These are phyloP conservation scores for Oryza glaberrima DNA, from an alignment of 176 grass and related monocot species.

Conservation along the genomic window DNA sequence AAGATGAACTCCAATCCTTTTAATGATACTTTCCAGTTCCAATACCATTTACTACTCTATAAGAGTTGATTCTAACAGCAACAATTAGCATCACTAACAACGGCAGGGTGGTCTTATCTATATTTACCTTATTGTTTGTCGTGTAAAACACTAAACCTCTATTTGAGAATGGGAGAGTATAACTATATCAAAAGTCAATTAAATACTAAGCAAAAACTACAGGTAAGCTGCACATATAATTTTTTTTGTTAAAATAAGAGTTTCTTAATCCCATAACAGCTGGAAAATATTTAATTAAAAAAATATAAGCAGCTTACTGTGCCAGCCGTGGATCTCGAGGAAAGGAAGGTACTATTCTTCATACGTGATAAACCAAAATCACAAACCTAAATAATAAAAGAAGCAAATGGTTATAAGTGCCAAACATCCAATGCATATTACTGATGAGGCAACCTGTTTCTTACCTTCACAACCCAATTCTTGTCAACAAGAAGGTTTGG, in stretches of 20 bases:
- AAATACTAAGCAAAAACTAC: slow-evolving; percentile 26
- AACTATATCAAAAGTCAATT: slow-evolving; percentile 6
- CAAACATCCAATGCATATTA: slow-evolving; percentile 7
- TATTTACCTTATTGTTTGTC: background rate
- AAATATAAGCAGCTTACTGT: slow-evolving; percentile 69
- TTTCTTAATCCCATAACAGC: slow-evolving; percentile 27
- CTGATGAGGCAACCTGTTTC: slow-evolving; percentile 27
- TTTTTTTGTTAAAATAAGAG: background rate
- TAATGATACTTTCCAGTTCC: background rate
- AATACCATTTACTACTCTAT: background rate
- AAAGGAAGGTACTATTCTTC: slow-evolving; percentile 94
- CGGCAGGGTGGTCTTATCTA: background rate
- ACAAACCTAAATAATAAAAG: slow-evolving; percentile 70
- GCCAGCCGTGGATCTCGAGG: slow-evolving; percentile 96
- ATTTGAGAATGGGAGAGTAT: background rate
- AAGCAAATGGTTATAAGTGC: slow-evolving; percentile 36
- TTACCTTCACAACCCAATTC: slow-evolving; percentile 99
- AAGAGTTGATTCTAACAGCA: background rate
- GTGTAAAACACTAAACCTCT: background rate
- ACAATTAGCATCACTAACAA: background rate
- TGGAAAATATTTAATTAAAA: slow-evolving; percentile 40
- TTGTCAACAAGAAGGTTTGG: slow-evolving; percentile 98
- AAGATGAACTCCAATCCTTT: background rate
- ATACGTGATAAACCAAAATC: slow-evolving; percentile 97
- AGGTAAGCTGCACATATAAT: slow-evolving; percentile 1